Conservation (phyloP, 2,329 filamentous ascomycete genomes). For the Macroventuria anomochaeta region DNA sequence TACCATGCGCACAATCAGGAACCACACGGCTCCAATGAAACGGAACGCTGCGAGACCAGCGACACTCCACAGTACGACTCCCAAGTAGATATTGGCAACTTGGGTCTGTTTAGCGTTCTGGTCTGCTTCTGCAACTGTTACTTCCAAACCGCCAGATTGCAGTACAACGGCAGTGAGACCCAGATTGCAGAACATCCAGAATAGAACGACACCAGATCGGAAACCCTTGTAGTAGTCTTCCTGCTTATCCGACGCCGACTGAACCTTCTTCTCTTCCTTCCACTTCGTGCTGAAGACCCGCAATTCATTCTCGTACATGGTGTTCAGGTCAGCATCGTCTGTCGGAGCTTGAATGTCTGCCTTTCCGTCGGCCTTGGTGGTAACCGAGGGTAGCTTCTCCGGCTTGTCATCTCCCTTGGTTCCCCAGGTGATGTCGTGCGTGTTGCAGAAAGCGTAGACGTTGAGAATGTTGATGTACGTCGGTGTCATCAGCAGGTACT, state of each 20-base stretch:
- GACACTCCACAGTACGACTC: constrained; percentile 86
- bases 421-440: constrained; percentile 96
- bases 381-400: constrained; percentile 86
- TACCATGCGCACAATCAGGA: constrained; percentile 69
- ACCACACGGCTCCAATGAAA: constrained; percentile 88
- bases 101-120: constrained; percentile 55
- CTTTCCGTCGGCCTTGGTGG: constrained; percentile 91
- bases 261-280: constrained; percentile 71
- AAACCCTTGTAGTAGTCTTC: constrained; percentile 99
- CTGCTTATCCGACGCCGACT: constrained; percentile 75
- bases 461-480: constrained; percentile 99
- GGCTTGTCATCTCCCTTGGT: constrained; percentile 98
- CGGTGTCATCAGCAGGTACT: constrained; percentile 93
- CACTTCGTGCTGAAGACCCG: constrained; percentile 75
- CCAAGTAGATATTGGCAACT: constrained; percentile 82
- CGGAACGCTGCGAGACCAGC: constrained; percentile 83
- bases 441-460: constrained; percentile 98
- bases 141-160: constrained; percentile 80
- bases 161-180: constrained; percentile 85
- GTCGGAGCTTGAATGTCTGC: constrained; percentile 86
- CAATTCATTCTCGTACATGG: constrained; percentile 89
- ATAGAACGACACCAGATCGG: constrained; percentile 85
- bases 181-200: constrained; percentile 98
- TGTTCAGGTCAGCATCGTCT: constrained; percentile 93
- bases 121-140: constrained; percentile 49